phyloP scores from a whole-genome alignment of 2,329 filamentous ascomycete genomes.

The Microdochium nivale region DNA sequence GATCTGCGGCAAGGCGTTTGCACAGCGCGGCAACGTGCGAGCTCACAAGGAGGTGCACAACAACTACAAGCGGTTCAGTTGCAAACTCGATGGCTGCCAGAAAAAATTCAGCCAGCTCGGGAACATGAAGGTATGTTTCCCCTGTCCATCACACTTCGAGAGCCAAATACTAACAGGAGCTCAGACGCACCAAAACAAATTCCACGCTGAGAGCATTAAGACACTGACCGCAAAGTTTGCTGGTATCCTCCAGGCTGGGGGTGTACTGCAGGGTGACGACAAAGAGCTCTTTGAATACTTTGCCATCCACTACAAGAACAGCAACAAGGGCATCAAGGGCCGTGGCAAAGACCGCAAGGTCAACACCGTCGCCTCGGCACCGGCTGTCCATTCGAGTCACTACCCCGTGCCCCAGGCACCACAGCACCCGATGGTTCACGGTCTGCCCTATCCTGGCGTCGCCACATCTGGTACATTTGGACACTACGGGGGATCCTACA shows the following conservation, averaged over 20 bases:
- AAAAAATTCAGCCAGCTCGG: conserved; percentile 87
- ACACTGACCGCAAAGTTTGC: conserved; percentile 65
- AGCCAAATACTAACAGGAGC: conserved; percentile 1
- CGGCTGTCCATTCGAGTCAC: conserved; percentile 10
- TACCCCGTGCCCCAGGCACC: conserved; percentile 5
- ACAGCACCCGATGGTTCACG: conserved; percentile 13
- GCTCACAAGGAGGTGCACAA: conserved; percentile 78
- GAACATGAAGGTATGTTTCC: conserved; percentile 67
- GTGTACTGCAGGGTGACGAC: conserved; percentile 60
- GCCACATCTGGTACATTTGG: neutral
- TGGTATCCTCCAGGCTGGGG: conserved; percentile 38
- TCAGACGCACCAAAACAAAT: conserved; percentile 88
- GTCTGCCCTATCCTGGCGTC: conserved; percentile 15
- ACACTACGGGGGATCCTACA: neutral
- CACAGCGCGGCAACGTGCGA: conserved; percentile 77
- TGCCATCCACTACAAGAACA: conserved; percentile 84
- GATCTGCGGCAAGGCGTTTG: conserved; percentile 73
- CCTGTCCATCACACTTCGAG: neutral
- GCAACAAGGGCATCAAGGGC: conserved; percentile 97
- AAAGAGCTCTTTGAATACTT: conserved; percentile 80
- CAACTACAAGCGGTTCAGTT: conserved; percentile 69
- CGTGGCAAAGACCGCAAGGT: conserved; percentile 78
- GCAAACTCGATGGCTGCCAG: conserved; percentile 72
- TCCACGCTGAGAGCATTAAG: conserved; percentile 68
- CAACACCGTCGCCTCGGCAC: conserved; percentile 14